These are phyloP conservation scores for Starmerella tilneyi DNA, from an alignment of 805 yeast genomes.

Conservation along the genomic window DNA sequence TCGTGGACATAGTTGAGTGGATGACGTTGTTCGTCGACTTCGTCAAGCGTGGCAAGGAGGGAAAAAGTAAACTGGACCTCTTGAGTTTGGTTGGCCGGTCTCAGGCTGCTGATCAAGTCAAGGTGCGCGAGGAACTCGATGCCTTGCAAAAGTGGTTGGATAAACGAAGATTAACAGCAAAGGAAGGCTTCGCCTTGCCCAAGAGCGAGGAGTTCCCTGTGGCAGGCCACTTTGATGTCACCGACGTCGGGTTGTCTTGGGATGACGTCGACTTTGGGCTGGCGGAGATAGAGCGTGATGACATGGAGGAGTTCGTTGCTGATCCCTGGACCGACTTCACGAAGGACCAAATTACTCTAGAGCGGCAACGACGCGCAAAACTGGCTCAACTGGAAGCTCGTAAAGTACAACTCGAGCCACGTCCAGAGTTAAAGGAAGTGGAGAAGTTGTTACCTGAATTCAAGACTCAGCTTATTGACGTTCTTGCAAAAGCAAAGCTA, in stretches of 20 bases:
- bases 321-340: constrained; percentile 28
- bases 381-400: constrained; percentile 20
- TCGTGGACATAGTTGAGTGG: constrained; percentile 67
- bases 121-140: constrained; percentile 36
- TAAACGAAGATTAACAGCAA: constrained; percentile 24
- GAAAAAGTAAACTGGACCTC: constrained; percentile 39
- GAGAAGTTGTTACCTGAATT: constrained; percentile 27
- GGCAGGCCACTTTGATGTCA: constrained; percentile 38
- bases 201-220: constrained; percentile 29
- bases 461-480: constrained; percentile 7
- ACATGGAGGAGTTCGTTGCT: constrained; percentile 32
- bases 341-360: constrained; percentile 28
- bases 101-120: constrained; percentile 27
- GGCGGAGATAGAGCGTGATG: constrained; percentile 41
- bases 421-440: constrained; percentile 29
- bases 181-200: constrained; percentile 28
- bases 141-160: constrained; percentile 31
- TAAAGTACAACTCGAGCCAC: constrained; percentile 20
- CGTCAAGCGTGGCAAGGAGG: constrained; percentile 47
- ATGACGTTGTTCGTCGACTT: constrained; percentile 53
- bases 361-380: constrained; percentile 26
- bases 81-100: constrained; percentile 29
- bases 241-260: constrained; percentile 33
- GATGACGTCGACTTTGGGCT: constrained; percentile 41
- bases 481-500: constrained; percentile 5